Conservation (phyloP, 1,284 basidiomycete genomes). For the Neonothopanus nambi region DNA sequence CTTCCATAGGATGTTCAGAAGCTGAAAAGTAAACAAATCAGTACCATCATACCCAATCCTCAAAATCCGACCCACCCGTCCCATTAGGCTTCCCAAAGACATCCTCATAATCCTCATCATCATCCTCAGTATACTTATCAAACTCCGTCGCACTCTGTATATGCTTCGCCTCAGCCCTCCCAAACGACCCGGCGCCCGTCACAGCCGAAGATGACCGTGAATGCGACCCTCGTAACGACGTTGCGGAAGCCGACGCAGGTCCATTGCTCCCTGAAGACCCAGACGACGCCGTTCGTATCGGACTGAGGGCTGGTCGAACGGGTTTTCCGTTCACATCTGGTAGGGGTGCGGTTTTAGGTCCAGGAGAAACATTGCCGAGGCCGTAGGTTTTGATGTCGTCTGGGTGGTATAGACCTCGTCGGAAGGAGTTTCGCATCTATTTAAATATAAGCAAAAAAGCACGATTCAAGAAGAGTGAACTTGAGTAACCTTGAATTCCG, state of each 20-base stretch:
- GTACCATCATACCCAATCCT: too few species aligned
- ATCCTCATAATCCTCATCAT: constrained; percentile 88
- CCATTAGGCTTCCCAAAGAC: constrained; percentile 69
- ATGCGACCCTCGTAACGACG: constrained; percentile 4
- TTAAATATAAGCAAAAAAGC: not conserved
- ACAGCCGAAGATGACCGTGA: constrained; percentile 14
- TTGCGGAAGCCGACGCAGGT: constrained; percentile 21
- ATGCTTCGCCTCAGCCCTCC: constrained; percentile 58
- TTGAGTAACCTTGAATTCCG: constrained; percentile 80
- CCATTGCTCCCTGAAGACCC: constrained; percentile 13
- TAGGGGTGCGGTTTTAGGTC: constrained; percentile 65
- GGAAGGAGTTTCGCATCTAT: constrained; percentile 70
- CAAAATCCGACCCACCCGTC: constrained; percentile 44
- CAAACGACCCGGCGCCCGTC: constrained; percentile 53
- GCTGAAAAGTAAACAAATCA: too few species aligned
- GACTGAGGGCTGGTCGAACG: constrained; percentile 49
- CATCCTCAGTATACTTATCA: constrained; percentile 82
- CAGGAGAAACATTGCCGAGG: constrained; percentile 44
- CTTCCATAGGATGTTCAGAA: constrained; percentile 42
- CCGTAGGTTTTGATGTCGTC: constrained; percentile 82
- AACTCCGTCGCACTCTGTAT: constrained; percentile 48
- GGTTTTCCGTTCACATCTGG: constrained; percentile 42
- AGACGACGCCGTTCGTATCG: constrained; percentile 24
- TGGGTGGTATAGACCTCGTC: constrained; percentile 81
- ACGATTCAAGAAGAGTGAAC: constrained; percentile 12